phyloP scores from a whole-genome alignment of 176 grass and related monocot genomes.

The Pontederia crassipes region DNA sequence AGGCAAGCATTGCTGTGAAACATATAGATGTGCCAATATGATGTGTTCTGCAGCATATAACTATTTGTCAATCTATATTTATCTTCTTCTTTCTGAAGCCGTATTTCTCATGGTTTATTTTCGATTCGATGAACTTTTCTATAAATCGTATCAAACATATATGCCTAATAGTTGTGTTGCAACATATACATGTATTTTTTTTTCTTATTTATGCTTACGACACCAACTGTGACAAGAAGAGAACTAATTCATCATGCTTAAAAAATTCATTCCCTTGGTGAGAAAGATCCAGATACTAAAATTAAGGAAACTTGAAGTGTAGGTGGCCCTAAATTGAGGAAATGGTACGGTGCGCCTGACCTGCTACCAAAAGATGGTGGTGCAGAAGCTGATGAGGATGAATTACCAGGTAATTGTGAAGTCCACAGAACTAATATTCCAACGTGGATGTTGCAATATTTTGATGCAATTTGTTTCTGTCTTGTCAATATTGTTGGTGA shows the following conservation, averaged over 20 bases:
- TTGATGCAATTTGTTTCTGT: constrained; percentile 22
- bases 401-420: constrained; percentile 42
- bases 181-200: background rate
- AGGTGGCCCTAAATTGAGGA: constrained; percentile 94
- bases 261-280: too few species aligned
- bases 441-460: background rate
- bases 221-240: too few species aligned
- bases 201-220: background rate
- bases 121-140: too few species aligned
- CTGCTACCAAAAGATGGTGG: constrained; percentile 63
- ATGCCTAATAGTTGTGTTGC: background rate
- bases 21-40: too few species aligned
- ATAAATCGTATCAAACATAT: background rate
- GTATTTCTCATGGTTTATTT: background rate
- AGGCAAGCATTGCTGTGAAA: constrained; percentile 23
- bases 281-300: background rate
- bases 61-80: background rate
- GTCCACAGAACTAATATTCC: background rate
- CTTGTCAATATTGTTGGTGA: constrained; percentile 26
- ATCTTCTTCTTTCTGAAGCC: background rate
- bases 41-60: background rate
- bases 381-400: constrained; percentile 37
- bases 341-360: constrained; percentile 85
- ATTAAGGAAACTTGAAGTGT: constrained; percentile 13
- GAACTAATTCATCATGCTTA: too few species aligned